Evolutionary conservation across 2,329 filamentous ascomycete species (phyloP), one percentile per base, ranked within the genome.

Genomic region (Sarocladium strictum): DNA sequence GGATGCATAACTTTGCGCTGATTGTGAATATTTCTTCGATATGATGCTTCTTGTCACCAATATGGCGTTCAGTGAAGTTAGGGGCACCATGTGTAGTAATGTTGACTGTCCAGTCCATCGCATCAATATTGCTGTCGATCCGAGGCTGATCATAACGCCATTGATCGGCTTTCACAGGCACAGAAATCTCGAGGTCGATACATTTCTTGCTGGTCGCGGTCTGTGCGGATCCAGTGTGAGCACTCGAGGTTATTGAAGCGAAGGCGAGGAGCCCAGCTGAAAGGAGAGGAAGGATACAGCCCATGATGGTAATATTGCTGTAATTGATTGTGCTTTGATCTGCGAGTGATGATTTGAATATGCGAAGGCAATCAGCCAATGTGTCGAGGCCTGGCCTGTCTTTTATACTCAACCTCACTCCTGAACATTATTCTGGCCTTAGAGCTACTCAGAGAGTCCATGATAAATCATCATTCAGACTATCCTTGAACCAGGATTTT

Each of bases 31-130:
- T 40, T 19, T 29, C 14, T 23, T 27, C 29, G 43, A 49, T 32
- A 17, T n/a, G 14, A 6, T 9, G 6, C 24, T 49, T 49, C 23
- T 27, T 24, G 6, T 43, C 40, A 19, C 40, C 43, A 29, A 29
- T 32, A 6, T 32, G 43, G 26, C 43, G 43, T 27, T 27, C 43
- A 21, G 23, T 29, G 37, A 29, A 37, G 11, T 14, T 15, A 14
- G 2, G n/a, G 15, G 50, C 23, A 17, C 21, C 40, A 23, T 19
- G 21, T 9, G 50, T 53, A 11, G 50, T 38, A 15, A 53, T 33
- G n/a, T 41, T 38, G 19, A 53, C 50, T 17, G 29, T 38, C 50
- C 50, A 53, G 50, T 53, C 50, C 24, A 53, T 53, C 32, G 50
- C 33, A 26, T 53, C 50, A 26, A 53, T 53, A 21, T 37, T 40